A percentile compares a stretch with the other conserved stretches of the same genome.
phyloP scores from a whole-genome alignment of 441 rosid genomes.

The Pelargonium hybrid region DNA sequence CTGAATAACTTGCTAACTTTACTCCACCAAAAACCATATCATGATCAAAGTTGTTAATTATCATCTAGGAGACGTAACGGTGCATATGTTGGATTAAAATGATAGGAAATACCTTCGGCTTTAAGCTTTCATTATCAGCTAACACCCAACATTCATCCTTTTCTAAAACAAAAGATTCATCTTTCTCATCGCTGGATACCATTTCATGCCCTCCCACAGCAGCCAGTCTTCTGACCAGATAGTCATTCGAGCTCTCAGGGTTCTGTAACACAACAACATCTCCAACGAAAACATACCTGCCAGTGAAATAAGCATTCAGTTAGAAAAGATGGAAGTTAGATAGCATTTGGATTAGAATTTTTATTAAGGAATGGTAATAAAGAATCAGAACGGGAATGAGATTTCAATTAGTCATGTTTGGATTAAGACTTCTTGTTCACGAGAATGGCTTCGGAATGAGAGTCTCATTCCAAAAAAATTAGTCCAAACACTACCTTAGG shows the following conservation, averaged over 20 bases:
- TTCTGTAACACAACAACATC: conserved; percentile 82
- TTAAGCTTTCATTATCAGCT: conserved; percentile 66
- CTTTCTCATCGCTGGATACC: conserved; percentile 64
- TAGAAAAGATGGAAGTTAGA: not conserved
- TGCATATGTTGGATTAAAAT: not conserved
- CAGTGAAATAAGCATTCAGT: conserved; percentile 8
- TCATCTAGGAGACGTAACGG: not conserved
- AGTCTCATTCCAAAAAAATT: too few relatives aligned
- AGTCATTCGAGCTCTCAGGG: conserved; percentile 44
- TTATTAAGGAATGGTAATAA: too few relatives aligned
- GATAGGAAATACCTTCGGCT: conserved; percentile 51
- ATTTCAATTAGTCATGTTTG: too few relatives aligned
- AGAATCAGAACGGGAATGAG: too few relatives aligned
- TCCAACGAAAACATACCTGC: conserved; percentile 65
- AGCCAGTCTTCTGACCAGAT: conserved; percentile 75
- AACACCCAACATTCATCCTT: conserved; percentile 80
- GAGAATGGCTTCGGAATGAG: too few relatives aligned
- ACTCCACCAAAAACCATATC: not conserved
- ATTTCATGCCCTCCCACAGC: conserved; percentile 80
- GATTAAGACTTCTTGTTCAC: too few relatives aligned
- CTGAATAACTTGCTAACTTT: not conserved
- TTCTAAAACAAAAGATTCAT: conserved; percentile 71
- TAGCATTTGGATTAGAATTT: not conserved
- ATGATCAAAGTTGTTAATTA: not conserved
- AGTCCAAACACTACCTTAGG: too few relatives aligned